Percentiles rank a stretch among this genome's conserved stretches.
These are phyloP conservation scores for Ophiostoma angusticollis DNA, from an alignment of 2,329 filamentous ascomycete genomes.

Conservation along the genomic window DNA sequence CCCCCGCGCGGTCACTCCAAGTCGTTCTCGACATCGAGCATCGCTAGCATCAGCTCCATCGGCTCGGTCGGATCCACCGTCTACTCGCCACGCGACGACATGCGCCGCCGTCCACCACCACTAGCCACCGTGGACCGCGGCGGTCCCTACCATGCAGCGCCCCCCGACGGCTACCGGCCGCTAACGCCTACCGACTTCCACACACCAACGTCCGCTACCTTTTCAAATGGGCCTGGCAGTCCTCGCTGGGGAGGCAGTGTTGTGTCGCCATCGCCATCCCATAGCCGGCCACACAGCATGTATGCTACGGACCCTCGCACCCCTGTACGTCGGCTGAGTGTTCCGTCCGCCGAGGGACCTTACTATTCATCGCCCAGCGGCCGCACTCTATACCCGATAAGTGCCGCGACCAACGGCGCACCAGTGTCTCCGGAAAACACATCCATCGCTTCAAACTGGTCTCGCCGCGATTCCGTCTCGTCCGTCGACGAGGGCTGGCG, in stretches of 20 bases:
- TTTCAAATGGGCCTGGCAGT: conserved; percentile 63
- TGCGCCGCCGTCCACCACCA: conserved; percentile 63
- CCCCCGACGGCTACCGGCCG: conserved; percentile 50
- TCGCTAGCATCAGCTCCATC: conserved; percentile 57
- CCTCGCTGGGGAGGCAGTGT: conserved; percentile 58
- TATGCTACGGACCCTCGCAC: conserved; percentile 51
- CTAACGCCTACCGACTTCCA: conserved; percentile 63
- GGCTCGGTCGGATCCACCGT: conserved; percentile 57
- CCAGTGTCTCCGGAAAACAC: conserved; percentile 48
- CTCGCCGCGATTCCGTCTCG: conserved; percentile 51
- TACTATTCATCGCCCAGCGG: conserved; percentile 58
- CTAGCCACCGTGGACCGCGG: conserved; percentile 72
- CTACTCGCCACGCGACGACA: conserved; percentile 52
- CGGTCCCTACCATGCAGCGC: conserved; percentile 46
- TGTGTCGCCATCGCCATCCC: conserved; percentile 58
- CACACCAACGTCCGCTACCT: conserved; percentile 74
- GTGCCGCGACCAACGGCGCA: conserved; percentile 38
- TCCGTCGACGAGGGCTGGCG: conserved; percentile 65
- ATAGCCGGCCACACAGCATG: conserved; percentile 60
- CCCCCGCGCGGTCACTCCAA: conserved; percentile 74
- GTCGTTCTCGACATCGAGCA: conserved; percentile 73
- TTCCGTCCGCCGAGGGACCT: conserved; percentile 56
- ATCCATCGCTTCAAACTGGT: conserved; percentile 44
- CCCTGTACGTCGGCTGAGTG: conserved; percentile 64
- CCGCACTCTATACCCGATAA: conserved; percentile 39